These are phyloP conservation scores for Agrocybe pediades DNA, from an alignment of 768 basidiomycete species.

Conservation along the genomic window DNA sequence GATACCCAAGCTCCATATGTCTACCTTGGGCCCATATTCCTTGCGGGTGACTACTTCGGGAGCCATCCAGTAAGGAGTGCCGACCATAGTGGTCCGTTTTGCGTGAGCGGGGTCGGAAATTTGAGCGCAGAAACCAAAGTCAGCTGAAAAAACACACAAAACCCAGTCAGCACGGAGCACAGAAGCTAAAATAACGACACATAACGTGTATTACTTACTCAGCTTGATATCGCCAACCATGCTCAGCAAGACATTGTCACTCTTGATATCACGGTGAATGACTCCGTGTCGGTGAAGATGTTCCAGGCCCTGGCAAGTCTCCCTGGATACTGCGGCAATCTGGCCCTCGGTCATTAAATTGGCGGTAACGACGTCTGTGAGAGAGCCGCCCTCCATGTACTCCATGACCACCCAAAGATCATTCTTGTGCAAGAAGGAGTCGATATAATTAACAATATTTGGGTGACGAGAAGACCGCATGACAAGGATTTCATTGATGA, in stretches of 20 bases:
- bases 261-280: conserved; percentile 99
- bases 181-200: conserved; percentile 4
- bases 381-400: conserved; percentile 95
- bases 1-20: conserved; percentile 96
- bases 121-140: conserved; percentile 99
- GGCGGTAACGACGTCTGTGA: conserved; percentile 95
- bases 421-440: conserved; percentile 96
- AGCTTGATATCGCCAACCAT: conserved; percentile 97
- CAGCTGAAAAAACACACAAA: conserved; percentile 52
- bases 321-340: conserved; percentile 94
- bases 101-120: conserved; percentile 87
- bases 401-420: conserved; percentile 99
- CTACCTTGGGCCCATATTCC: conserved; percentile 98
- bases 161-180: conserved; percentile 2
- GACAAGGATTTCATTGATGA: conserved; percentile 99
- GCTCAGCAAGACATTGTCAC: conserved; percentile 92
- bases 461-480: conserved; percentile 96
- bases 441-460: conserved; percentile 99
- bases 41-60: conserved; percentile 97
- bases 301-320: conserved; percentile 90
- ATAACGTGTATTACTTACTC: conserved; percentile 57
- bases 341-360: conserved; percentile 99
- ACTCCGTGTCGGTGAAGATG: conserved; percentile 96
- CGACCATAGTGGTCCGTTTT: conserved; percentile 98
- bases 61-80: conserved; percentile 99